A percentile compares a stretch with the other conserved stretches of the same genome.
These are phyloP conservation scores for Ogataea dorogensis DNA, from an alignment of 805 yeast species.

Conservation along the genomic window DNA sequence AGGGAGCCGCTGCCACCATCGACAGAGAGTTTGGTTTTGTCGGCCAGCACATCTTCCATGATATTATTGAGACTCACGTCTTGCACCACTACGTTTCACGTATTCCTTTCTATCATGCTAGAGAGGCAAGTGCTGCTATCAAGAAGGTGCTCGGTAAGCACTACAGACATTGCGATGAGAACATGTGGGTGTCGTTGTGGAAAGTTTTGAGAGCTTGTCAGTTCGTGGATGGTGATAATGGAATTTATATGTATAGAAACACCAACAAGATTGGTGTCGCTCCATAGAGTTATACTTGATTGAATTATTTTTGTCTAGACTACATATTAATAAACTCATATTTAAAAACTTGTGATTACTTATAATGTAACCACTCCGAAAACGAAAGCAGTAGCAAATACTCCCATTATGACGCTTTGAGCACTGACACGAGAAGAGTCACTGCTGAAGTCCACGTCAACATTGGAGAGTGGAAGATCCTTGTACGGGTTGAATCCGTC, in stretches of 20 bases:
- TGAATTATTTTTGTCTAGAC: conserved; percentile 3
- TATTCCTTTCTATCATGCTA: conserved; percentile 55
- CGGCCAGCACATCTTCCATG: conserved; percentile 57
- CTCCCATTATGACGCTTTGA: conserved; percentile 15
- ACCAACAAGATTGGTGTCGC: conserved; percentile 43
- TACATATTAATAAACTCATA: conserved; percentile 6
- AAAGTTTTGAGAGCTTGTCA: conserved; percentile 61
- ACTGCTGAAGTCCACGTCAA: conserved; percentile 23
- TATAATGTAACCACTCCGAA: conserved; percentile 20
- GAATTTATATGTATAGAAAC: conserved; percentile 67
- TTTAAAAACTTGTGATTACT: conserved; percentile 2
- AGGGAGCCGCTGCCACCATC: conserved; percentile 66
- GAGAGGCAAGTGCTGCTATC: conserved; percentile 52
- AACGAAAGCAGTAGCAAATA: conserved; percentile 14
- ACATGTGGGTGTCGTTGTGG: conserved; percentile 60
- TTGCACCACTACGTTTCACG: conserved; percentile 55
- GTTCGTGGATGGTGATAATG: conserved; percentile 66
- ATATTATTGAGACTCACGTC: conserved; percentile 58
- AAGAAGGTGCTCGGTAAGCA: conserved; percentile 52
- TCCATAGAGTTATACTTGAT: conserved; percentile 21
- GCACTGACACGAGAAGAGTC: conserved; percentile 14
- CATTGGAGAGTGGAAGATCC: conserved; percentile 23
- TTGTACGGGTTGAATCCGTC: conserved; percentile 23
- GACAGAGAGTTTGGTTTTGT: conserved; percentile 61
- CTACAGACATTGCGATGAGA: conserved; percentile 49